Evolutionary conservation across 2,329 filamentous ascomycete genomes (phyloP).

Genomic region (Biscogniauxia marginata): DNA sequence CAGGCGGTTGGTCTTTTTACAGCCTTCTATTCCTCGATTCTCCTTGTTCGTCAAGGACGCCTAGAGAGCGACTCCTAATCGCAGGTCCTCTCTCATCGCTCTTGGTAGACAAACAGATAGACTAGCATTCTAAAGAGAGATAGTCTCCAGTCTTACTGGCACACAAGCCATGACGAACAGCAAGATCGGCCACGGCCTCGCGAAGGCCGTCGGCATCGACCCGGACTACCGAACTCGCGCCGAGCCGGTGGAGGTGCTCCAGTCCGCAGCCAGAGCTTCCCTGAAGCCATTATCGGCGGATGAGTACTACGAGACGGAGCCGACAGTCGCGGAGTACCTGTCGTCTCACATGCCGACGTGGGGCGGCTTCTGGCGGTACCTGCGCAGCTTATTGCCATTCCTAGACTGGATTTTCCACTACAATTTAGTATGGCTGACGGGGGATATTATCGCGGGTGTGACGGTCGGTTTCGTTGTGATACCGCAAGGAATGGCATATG

Average conservation of each 20-base stretch:
- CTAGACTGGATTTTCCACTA: slow-evolving; percentile 81
- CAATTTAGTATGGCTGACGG: slow-evolving; percentile 59
- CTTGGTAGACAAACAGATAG: neutral
- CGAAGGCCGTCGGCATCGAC: slow-evolving; percentile 33
- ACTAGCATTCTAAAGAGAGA: neutral
- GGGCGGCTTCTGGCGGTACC: slow-evolving; percentile 56
- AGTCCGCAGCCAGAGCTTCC: slow-evolving; percentile 24
- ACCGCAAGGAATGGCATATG: slow-evolving; percentile 56
- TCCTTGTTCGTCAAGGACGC: neutral
- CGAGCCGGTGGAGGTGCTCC: slow-evolving; percentile 27
- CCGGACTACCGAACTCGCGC: slow-evolving; percentile 26
- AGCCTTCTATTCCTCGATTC: neutral
- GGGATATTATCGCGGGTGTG: slow-evolving; percentile 33
- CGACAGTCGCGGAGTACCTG: slow-evolving; percentile 72
- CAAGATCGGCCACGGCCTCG: slow-evolving; percentile 23
- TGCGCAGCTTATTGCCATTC: slow-evolving; percentile 78
- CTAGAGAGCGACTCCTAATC: neutral
- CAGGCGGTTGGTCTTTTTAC: neutral
- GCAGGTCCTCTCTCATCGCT: neutral
- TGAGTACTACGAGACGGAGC: slow-evolving; percentile 78
- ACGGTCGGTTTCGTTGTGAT: slow-evolving; percentile 54
- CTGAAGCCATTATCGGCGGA: slow-evolving; percentile 46
- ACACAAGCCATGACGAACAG: slow-evolving; percentile 13
- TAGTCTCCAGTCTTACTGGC: neutral
- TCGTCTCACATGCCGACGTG: slow-evolving; percentile 59